Evolutionary conservation across 441 rosid species (phyloP).

Genomic region (Mallotus repandus): DNA sequence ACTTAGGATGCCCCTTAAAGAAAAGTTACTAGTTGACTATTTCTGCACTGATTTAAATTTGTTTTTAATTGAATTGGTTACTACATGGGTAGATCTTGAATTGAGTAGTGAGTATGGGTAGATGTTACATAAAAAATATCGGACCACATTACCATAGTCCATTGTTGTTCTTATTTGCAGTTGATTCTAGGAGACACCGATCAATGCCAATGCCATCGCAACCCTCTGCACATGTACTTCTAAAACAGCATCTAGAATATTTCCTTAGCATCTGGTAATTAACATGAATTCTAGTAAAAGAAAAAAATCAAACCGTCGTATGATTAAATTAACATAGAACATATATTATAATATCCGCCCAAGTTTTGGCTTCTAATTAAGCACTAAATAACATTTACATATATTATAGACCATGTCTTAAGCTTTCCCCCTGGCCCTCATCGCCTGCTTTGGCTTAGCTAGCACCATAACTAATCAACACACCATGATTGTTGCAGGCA

Average conservation of each 20-base stretch:
- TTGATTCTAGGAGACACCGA: conserved; percentile 13
- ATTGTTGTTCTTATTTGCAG: conserved; percentile 10
- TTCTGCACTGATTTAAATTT: too few relatives aligned
- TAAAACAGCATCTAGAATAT: conserved; percentile 13
- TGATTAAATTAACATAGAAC: not conserved
- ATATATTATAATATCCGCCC: conserved; percentile 25
- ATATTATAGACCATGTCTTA: not conserved
- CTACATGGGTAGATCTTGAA: too few relatives aligned
- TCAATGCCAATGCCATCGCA: conserved; percentile 10
- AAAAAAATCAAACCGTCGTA: not conserved
- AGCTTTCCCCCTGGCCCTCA: not conserved
- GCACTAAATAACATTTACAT: conserved; percentile 2
- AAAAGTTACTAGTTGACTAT: too few relatives aligned
- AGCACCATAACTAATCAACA: not conserved
- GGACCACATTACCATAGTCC: conserved; percentile 13
- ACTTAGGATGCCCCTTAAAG: too few relatives aligned
- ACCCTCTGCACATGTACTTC: not conserved
- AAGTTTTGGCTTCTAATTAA: conserved; percentile 7
- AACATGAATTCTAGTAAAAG: too few relatives aligned
- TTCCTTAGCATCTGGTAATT: not conserved
- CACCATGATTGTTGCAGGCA: conserved; percentile 20
- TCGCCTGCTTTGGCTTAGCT: not conserved
- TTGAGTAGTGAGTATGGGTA: not conserved
- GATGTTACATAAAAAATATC: not conserved
- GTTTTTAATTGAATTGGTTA: too few relatives aligned